Base-by-base conservation (phyloP, 495 filamentous ascomycete genomes). In the Penicillium atrosanguineum region DNA sequence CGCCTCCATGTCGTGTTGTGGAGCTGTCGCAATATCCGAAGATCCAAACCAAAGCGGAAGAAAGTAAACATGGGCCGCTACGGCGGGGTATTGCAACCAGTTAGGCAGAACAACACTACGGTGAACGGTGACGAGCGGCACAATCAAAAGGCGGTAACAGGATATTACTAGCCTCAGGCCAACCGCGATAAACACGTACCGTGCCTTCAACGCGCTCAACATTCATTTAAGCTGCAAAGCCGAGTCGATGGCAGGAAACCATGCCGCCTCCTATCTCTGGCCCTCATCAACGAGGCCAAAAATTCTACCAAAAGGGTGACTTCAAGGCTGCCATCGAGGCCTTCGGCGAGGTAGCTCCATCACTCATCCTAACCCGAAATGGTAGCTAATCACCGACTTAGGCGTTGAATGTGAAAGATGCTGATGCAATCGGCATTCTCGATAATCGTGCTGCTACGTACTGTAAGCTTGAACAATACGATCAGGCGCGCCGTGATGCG, bases 391-490 rank as follows among this genome's bases (percentile, higher is more conserved):
- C 19, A 21, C 41, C 39, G 34, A 12, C 53, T 48, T 41, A 81
- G 78, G 71, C 72, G 25, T 61, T 78, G 37, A 59, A 54, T 7
- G 50, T 59, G 23, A 62, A 65, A 29, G 50, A 63, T 52, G 61
- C 61, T 7, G 65, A 75, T 54, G 23, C 47, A 11, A 50, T 81
- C 34, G 59, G 67, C 18, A 68, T 86, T 31, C 63, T 85, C 3
- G 84, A 88, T 63, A 79, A 81, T 50, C 81, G 86, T 44, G 78
- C 83, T 3, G 84, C 83, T 19, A 75, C 78, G 14, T 78, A 82
- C 52, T 80, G 79, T 47, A 86, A 86, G 59, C 64, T 88, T 6
- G 71, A 68, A 6, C 63, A 80, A 43, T 77, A 81, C 50, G 58
- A 75, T 44, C 63, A 65, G 16, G 86, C 86, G 2, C 68, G 86